phyloP scores from a whole-genome alignment of 1,284 basidiomycete species.

The Ganoderma lingzhi region DNA sequence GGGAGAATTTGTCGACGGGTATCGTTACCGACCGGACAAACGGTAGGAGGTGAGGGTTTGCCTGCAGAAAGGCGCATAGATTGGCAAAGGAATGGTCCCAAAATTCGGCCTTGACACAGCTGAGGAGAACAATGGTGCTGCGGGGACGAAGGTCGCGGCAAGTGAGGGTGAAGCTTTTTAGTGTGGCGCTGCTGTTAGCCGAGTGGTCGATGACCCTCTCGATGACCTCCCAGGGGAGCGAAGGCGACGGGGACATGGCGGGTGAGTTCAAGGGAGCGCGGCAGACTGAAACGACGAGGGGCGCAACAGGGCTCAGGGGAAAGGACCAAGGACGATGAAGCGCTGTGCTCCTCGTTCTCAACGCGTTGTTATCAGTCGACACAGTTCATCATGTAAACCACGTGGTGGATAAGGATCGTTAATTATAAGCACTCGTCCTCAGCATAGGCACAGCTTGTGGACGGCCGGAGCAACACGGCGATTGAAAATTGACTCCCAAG shows the following conservation, averaged over 20 bases:
- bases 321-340: too few species aligned
- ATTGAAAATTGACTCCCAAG: not conserved
- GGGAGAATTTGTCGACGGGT: not conserved
- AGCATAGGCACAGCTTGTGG: too few species aligned
- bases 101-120: not conserved
- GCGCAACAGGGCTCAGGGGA: too few species aligned
- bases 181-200: not conserved
- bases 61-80: not conserved
- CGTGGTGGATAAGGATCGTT: too few species aligned
- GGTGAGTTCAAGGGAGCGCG: conserved; percentile 43
- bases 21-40: not conserved
- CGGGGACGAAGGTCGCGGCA: conserved; percentile 1
- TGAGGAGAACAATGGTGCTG: not conserved
- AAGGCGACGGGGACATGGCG: not conserved
- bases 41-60: not conserved
- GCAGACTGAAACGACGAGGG: too few species aligned
- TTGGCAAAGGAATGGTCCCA: too few species aligned
- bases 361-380: too few species aligned
- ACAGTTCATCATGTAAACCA: too few species aligned
- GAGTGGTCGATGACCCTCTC: conserved; percentile 1
- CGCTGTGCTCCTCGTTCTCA: too few species aligned
- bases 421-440: too few species aligned
- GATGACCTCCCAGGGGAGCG: conserved; percentile 7
- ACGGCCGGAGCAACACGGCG: not conserved
- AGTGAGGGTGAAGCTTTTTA: not conserved